Base-by-base conservation (phyloP, 2,329 filamentous ascomycete species). In the Botryosphaeria dothidea region DNA sequence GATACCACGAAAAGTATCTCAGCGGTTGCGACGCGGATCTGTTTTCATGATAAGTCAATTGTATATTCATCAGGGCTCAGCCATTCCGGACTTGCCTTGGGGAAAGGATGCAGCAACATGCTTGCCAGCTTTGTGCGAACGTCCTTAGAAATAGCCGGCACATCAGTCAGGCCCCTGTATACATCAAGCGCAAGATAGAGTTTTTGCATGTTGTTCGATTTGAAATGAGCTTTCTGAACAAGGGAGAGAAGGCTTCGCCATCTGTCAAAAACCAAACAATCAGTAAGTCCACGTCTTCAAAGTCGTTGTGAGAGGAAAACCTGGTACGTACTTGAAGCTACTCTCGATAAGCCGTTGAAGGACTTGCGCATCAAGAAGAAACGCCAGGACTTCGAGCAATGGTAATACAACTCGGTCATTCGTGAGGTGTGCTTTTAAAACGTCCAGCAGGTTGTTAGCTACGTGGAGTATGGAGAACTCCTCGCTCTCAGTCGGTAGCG, bases 51-150 rank as follows among this genome's bases (percentile, higher is more conserved):
- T 6, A 2, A 58, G 25, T 60, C n/a, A 60, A 23, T 8, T 11
- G 23, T 11, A 17, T 15, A 11, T 25, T 9, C 15, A 7, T 43
- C 38, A 7, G 17, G 3, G 2, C n/a, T 7, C 3, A 34, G 4
- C n/a, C 25, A 11, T 34, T 34, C 31, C 31, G 7, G 31, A 46
- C 58, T 1, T 41, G 58, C 62, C 62, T 57, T 64, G 1, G 93
- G 92, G 82, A 92, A 97, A 0, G 92, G 92, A 80, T 97, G 94
- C 65, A 87, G 17, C 11, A 97, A 80, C 81, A 97, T 86, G 23
- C 85, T 87, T 0, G 85, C 85, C 45, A 97, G 79, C 74, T 93
- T 91, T 73, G 85, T 88, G 62, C 88, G 77, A 3, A 90, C 90
- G 21, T 85, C 84, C 65, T 81, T 80, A 8, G 80, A 78, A 7